Conservation (phyloP, 495 filamentous ascomycete genomes). For the Jackrogersella multiformis region DNA sequence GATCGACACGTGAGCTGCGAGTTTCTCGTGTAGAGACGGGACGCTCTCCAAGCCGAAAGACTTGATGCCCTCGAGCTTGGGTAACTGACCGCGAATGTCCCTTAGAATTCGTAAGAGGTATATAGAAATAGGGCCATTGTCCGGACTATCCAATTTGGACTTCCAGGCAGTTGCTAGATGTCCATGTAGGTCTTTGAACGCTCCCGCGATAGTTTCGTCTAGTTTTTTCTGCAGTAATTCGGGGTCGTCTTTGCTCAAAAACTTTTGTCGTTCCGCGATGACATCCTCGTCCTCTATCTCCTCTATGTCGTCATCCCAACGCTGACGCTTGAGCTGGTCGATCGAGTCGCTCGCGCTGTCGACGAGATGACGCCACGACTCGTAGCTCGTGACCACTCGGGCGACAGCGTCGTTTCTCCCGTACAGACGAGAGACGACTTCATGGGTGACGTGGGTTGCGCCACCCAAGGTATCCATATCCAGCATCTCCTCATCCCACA, state of each 20-base stretch:
- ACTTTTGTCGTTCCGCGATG: slow-evolving; percentile 68
- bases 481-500: slow-evolving; percentile 70
- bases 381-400: slow-evolving; percentile 66
- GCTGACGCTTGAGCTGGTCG: slow-evolving; percentile 69
- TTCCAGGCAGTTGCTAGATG: slow-evolving; percentile 61
- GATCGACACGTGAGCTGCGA: slow-evolving; percentile 54
- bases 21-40: slow-evolving; percentile 64
- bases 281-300: slow-evolving; percentile 78
- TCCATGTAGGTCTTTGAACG: slow-evolving; percentile 67
- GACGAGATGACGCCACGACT: slow-evolving; percentile 72
- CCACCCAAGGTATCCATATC: slow-evolving; percentile 56
- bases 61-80: slow-evolving; percentile 54
- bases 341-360: slow-evolving; percentile 68
- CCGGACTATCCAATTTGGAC: slow-evolving; percentile 51
- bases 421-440: slow-evolving; percentile 58
- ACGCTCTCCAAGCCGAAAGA: slow-evolving; percentile 61
- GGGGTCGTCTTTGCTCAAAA: slow-evolving; percentile 79
- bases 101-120: slow-evolving; percentile 82
- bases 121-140: slow-evolving; percentile 65
- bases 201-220: slow-evolving; percentile 61
- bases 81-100: slow-evolving; percentile 73
- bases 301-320: slow-evolving; percentile 82
- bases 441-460: slow-evolving; percentile 55
- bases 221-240: slow-evolving; percentile 69
- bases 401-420: slow-evolving; percentile 74